phyloP scores from a whole-genome alignment of 345 rosid genomes.

The Limnanthes douglasii region DNA sequence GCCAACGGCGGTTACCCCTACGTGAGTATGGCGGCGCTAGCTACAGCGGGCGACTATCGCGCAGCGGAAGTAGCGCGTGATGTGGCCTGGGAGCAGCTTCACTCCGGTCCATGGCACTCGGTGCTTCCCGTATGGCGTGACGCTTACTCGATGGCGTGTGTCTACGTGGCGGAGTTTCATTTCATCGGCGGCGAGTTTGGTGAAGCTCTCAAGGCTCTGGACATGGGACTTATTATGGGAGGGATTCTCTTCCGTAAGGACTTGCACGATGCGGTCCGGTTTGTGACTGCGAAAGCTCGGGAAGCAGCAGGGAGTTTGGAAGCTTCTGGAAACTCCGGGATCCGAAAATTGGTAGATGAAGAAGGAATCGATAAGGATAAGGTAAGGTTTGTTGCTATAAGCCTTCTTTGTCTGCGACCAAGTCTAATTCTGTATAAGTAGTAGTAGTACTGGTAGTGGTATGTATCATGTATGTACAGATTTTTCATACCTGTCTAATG shows the following conservation, averaged over 20 bases:
- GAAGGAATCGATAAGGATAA: conserved; percentile 35
- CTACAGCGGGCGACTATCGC: conserved; percentile 56
- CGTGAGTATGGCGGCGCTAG: conserved; percentile 54
- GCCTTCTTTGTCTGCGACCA: no score
- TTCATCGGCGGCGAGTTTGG: conserved; percentile 39
- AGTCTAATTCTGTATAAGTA: no score
- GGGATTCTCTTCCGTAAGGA: conserved; percentile 63
- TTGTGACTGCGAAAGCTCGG: conserved; percentile 27
- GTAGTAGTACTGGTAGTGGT: no score
- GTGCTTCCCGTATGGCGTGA: conserved; percentile 95
- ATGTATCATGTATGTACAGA: no score
- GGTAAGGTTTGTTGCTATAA: conserved; percentile 36
- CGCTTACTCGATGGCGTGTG: conserved; percentile 90
- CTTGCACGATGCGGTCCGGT: conserved; percentile 41
- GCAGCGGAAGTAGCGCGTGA: conserved; percentile 95
- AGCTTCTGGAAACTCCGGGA: conserved; percentile 11
- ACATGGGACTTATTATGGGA: conserved; percentile 96
- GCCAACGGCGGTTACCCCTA: conserved; percentile 81
- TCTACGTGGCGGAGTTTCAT: conserved; percentile 53
- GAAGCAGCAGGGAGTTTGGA: conserved; percentile 10
- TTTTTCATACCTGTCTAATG: no score
- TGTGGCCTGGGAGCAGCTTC: conserved; percentile 99
- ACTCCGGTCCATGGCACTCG: conserved; percentile 95
- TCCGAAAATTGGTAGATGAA: conserved; percentile 23
- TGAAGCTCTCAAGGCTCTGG: conserved; percentile 73